These are phyloP conservation scores for Suillus occidentalis DNA, from an alignment of 768 basidiomycete genomes.

Conservation along the genomic window DNA sequence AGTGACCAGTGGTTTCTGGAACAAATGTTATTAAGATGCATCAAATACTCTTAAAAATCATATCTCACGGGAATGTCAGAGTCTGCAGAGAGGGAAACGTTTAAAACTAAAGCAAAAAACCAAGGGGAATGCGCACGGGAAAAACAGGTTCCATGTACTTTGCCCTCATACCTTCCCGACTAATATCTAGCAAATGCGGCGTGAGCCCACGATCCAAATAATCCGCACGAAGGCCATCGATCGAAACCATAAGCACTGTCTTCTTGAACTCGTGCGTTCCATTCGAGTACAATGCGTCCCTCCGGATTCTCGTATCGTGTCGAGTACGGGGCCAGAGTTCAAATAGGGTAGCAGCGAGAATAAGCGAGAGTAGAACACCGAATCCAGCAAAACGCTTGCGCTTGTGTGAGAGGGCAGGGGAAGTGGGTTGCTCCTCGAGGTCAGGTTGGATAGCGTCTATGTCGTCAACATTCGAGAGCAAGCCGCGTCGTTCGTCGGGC, in stretches of 20 bases:
- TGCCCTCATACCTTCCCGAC: constrained; percentile 80
- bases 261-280: constrained; percentile 82
- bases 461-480: constrained; percentile 20
- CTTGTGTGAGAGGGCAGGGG: neutral
- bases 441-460: neutral
- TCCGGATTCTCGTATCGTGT: neutral
- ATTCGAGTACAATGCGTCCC: constrained; percentile 56
- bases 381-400: constrained; percentile 20
- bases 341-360: constrained; percentile 15
- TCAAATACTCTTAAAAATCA: neutral
- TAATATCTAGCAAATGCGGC: constrained; percentile 78
- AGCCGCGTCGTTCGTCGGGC: constrained; percentile 25
- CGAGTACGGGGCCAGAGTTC: neutral
- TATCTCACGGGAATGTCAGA: constrained; percentile 83
- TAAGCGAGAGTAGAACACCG: constrained; percentile 15
- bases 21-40: constrained; percentile 6
- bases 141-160: constrained; percentile 88
- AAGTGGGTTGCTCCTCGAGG: constrained; percentile 3
- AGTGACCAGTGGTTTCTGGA: constrained; percentile 86
- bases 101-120: constrained; percentile 1
- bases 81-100: constrained; percentile 46
- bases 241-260: constrained; percentile 82
- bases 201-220: constrained; percentile 86
- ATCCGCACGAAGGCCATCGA: constrained; percentile 84
- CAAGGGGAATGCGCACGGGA: constrained; percentile 52